A percentile compares a stretch with the other conserved stretches of the same genome.
phyloP scores from a whole-genome alignment of 1,284 basidiomycete genomes.

The Naganishia sp. region DNA sequence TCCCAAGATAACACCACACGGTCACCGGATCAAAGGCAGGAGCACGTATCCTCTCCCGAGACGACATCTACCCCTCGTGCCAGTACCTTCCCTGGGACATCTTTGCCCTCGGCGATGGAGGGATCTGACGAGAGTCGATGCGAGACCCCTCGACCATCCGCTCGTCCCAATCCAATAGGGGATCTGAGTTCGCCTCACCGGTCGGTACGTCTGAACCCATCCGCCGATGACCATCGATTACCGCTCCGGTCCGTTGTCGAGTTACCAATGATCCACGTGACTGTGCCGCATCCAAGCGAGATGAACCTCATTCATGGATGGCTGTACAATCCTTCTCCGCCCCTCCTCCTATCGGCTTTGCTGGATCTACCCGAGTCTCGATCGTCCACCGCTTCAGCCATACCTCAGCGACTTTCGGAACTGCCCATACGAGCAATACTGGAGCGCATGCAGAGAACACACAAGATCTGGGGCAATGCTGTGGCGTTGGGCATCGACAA shows the following conservation, averaged over 20 bases:
- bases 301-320: constrained; percentile 27
- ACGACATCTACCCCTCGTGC: too few species aligned
- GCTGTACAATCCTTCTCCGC: constrained; percentile 28
- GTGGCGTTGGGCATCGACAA: constrained; percentile 43
- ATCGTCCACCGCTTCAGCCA: neutral
- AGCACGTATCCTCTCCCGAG: too few species aligned
- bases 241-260: constrained; percentile 1
- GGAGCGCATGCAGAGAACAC: constrained; percentile 39
- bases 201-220: too few species aligned
- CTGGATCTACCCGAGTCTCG: constrained; percentile 8
- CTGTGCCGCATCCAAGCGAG: constrained; percentile 25
- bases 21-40: too few species aligned
- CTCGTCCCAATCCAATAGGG: too few species aligned
- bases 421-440: constrained; percentile 37
- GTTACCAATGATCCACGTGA: constrained; percentile 31
- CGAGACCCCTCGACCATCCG: too few species aligned
- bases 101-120: too few species aligned
- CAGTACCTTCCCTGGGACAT: too few species aligned
- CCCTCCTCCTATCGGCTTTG: constrained; percentile 20
- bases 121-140: too few species aligned
- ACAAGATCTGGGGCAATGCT: constrained; percentile 45
- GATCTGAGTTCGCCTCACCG: too few species aligned
- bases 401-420: constrained; percentile 5
- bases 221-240: neutral
- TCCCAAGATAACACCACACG: too few species aligned